phyloP scores from a whole-genome alignment of 2,329 filamentous ascomycete genomes.

The Botrytis squamosa region DNA sequence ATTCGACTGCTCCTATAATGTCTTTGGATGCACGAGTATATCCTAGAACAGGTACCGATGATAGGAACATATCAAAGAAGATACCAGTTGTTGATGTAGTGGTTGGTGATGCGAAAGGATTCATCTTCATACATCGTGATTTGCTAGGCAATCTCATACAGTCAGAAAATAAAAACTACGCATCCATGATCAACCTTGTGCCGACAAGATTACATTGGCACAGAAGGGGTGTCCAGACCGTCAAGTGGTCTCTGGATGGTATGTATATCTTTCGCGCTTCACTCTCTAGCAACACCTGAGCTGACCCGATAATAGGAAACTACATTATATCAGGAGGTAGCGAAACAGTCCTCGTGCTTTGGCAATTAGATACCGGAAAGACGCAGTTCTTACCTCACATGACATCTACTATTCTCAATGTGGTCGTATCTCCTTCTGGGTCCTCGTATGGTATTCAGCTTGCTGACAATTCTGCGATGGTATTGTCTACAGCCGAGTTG shows the following conservation, averaged over 20 bases:
- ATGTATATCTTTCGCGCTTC: constrained; percentile 37
- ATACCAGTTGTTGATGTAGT: constrained; percentile 64
- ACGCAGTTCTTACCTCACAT: constrained; percentile 88
- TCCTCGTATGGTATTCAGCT: constrained; percentile 81
- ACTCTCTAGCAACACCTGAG: not conserved
- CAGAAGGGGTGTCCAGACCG: constrained; percentile 72
- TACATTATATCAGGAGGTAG: constrained; percentile 92
- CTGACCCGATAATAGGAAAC: constrained; percentile 60
- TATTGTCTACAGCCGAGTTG: constrained; percentile 86
- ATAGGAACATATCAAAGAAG: constrained; percentile 37
- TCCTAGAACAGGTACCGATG: constrained; percentile 27
- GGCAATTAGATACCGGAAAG: constrained; percentile 87
- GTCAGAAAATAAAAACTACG: constrained; percentile 42
- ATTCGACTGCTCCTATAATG: constrained; percentile 62
- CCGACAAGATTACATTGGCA: constrained; percentile 86
- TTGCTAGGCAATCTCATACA: constrained; percentile 54
- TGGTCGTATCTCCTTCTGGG: constrained; percentile 77
- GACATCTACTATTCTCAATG: constrained; percentile 77
- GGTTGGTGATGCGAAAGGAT: constrained; percentile 73
- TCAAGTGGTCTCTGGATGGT: constrained; percentile 95
- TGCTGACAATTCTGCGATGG: constrained; percentile 88
- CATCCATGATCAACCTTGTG: constrained; percentile 41
- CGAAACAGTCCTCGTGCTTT: constrained; percentile 85
- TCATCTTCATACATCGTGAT: constrained; percentile 80
- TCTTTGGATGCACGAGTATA: constrained; percentile 62